Evolutionary conservation across 2,329 filamentous ascomycete genomes (phyloP), one percentile per base, ranked within the genome.

Genomic region (Alternaria brassicae): DNA sequence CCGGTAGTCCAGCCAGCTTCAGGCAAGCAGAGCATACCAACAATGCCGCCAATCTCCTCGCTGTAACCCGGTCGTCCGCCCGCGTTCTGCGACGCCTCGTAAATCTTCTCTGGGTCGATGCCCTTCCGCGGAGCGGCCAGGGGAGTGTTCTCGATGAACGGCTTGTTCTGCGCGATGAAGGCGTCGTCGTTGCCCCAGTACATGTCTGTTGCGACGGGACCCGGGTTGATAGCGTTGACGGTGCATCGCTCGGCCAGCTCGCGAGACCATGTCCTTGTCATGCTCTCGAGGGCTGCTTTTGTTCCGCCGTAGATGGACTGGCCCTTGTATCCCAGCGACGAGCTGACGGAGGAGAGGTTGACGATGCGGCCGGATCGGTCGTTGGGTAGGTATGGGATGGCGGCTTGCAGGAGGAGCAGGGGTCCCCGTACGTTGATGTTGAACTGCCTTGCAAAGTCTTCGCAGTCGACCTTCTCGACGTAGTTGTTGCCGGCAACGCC

Each of bases 361-460:
- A 90, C 81, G 61, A 90, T 85, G 28, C 88, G 82, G 2, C 87
- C 88, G 21, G 82, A 88, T 62, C 88, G 88, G 78, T 91, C 90
- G 54, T 76, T 79, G 2, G 86, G 92, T 4, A 96, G 84, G 77
- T 89, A 88, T 0, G 88, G 89, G 30, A 88, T 79, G 0, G 87
- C 86, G 5, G 90, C 90, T 78, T 96, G 89, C 25, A 91, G 86
- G 13, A 96, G 82, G 2, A 96, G 84, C 21, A 96, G 79, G 1
- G 92, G 92, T 0, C 91, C 92, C 9, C 92, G 85, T 21, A 96
- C 92, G 72, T 96, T 96, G 79, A 95, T 85, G 56, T 86, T 85
- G 81, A 92, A 96, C 56, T 90, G 88, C 67, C 84, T 81, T 41
- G 88, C 83, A 79, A 93, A 96, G 70, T 93, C 85, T 12, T 83